phyloP scores from a whole-genome alignment of 2,329 filamentous ascomycete genomes.

The Aphanocladium album region DNA sequence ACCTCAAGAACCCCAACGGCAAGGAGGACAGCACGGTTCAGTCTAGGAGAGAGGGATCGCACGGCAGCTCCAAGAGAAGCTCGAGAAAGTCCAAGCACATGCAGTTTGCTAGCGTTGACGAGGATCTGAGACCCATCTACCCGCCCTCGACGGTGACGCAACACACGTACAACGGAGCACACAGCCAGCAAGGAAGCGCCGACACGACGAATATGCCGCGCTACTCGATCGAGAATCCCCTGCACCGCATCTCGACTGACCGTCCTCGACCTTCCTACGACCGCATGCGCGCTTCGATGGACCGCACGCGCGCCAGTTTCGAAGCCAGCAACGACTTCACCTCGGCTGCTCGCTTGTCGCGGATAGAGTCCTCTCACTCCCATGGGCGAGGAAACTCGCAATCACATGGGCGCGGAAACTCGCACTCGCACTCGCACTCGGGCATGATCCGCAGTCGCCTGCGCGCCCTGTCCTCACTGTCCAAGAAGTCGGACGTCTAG shows the following conservation, averaged over 20 bases:
- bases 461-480: conserved; percentile 37
- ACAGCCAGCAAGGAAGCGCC: conserved; percentile 87
- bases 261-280: conserved; percentile 81
- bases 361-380: conserved; percentile 70
- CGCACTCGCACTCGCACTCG: conserved; percentile 13
- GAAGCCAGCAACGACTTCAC: conserved; percentile 90
- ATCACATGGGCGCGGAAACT: conserved; percentile 23
- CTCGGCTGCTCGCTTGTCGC: conserved; percentile 75
- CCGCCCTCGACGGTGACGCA: conserved; percentile 81
- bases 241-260: conserved; percentile 54
- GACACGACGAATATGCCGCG: conserved; percentile 68
- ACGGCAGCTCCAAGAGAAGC: conserved; percentile 51
- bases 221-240: conserved; percentile 50
- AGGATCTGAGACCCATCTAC: conserved; percentile 90
- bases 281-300: conserved; percentile 79
- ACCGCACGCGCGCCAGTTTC: conserved; percentile 75
- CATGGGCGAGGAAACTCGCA: conserved; percentile 22
- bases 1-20: conserved; percentile 43
- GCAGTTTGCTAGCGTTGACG: conserved; percentile 64
- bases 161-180: conserved; percentile 64
- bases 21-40: conserved; percentile 35
- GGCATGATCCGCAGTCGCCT: conserved; percentile 32
- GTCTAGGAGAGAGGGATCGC: conserved; percentile 35
- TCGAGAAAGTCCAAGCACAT: conserved; percentile 52
- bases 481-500: conserved; percentile 36